phyloP scores from a whole-genome alignment of 2,329 filamentous ascomycete species.

The Exophiala alcalophila region DNA sequence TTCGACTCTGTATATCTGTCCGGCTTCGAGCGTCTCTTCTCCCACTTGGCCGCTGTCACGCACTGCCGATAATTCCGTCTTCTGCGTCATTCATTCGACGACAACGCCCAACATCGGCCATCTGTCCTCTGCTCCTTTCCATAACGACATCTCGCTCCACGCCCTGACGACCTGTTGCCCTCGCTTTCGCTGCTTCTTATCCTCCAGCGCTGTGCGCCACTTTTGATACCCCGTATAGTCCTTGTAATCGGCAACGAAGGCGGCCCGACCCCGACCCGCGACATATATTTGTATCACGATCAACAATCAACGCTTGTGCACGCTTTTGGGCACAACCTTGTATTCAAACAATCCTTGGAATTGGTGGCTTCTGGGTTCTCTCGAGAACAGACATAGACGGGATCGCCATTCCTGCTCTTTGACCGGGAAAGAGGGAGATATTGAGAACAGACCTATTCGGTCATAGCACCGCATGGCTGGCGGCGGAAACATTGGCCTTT shows the following conservation, averaged over 20 bases:
- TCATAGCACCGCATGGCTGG: conserved; percentile 19
- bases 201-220: conserved; percentile 23
- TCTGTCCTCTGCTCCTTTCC: conserved; percentile 16
- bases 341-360: no score
- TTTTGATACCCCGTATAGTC: conserved; percentile 18
- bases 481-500: conserved; percentile 10
- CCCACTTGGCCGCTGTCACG: no score
- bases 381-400: no score
- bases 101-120: conserved; percentile 4
- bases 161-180: conserved; percentile 7
- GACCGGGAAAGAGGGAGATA: no score
- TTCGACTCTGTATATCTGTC: conserved; percentile 18
- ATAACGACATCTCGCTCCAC: conserved; percentile 3
- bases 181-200: conserved; percentile 14
- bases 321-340: no score
- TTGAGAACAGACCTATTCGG: no score
- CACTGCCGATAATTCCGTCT: no score
- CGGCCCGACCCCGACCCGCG: neutral
- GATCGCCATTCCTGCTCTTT: neutral
- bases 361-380: neutral
- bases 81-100: conserved; percentile 27
- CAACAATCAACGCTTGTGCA: conserved; percentile 8
- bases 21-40: conserved; percentile 8
- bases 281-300: conserved; percentile 2
- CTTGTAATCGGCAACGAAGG: conserved; percentile 22